Evolutionary conservation across 148 eudicot genomes (phyloP).

Genomic region (Persicaria tinctoria): DNA sequence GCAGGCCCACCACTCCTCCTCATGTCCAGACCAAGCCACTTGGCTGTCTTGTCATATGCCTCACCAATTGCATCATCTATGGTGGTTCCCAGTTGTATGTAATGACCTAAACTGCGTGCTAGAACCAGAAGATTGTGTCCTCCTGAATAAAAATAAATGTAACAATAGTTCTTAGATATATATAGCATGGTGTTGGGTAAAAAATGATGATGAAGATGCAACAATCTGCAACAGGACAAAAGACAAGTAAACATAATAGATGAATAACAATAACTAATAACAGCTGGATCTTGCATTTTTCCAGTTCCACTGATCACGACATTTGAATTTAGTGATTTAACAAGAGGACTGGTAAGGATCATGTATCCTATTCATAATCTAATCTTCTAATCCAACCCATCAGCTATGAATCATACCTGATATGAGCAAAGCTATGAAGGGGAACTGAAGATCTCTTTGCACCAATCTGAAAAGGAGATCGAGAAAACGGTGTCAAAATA

Average conservation of each 20-base stretch:
- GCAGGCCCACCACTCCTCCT: constrained; percentile 94
- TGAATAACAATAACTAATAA: background rate
- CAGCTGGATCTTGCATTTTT: background rate
- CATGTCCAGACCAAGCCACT: constrained; percentile 99
- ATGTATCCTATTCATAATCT: background rate
- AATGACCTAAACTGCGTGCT: constrained; percentile 82
- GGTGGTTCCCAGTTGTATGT: constrained; percentile 87
- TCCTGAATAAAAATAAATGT: constrained; percentile 35
- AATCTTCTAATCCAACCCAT: background rate
- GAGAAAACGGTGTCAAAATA: background rate
- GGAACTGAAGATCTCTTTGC: constrained; percentile 61
- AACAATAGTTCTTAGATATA: background rate
- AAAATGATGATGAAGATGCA: background rate
- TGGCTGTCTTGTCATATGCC: constrained; percentile 96
- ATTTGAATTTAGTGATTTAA: background rate
- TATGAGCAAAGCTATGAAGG: constrained; percentile 81
- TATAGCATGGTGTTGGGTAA: background rate
- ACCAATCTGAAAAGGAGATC: constrained; percentile 41
- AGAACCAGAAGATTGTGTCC: constrained; percentile 94
- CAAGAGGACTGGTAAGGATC: background rate
- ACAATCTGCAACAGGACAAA: background rate
- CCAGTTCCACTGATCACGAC: background rate
- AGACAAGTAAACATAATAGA: background rate
- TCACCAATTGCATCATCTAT: constrained; percentile 99
- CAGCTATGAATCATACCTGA: constrained; percentile 51